These are phyloP conservation scores for Thymus quinquecostatus DNA, from an alignment of 257 asterid genomes.

Conservation along the genomic window DNA sequence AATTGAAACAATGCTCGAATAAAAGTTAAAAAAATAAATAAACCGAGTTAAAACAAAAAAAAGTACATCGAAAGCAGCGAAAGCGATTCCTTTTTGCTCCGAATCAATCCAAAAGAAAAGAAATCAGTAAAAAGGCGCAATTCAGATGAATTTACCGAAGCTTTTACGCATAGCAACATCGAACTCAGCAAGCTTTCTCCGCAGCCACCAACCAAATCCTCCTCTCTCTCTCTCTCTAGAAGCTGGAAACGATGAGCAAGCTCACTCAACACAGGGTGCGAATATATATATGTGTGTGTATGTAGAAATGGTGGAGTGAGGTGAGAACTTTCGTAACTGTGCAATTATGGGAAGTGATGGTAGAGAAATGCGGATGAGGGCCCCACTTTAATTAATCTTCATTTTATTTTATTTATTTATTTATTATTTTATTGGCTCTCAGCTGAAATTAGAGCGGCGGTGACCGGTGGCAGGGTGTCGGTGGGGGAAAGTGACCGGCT, in stretches of 20 bases:
- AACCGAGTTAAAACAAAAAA: conserved; percentile 7
- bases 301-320: conserved; percentile 22
- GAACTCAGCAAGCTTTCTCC: conserved; percentile 31
- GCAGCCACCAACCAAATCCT: conserved; percentile 22
- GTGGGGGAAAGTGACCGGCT: conserved; percentile 68
- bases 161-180: conserved; percentile 36
- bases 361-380: conserved; percentile 37
- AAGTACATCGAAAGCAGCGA: conserved; percentile 39
- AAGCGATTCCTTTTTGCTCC: conserved; percentile 24
- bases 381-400: conserved; percentile 17
- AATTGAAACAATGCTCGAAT: conserved; percentile 29
- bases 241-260: conserved; percentile 29
- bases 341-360: conserved; percentile 41
- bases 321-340: conserved; percentile 9
- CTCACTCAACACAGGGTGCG: conserved; percentile 11
- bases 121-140: conserved; percentile 36
- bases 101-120: neutral
- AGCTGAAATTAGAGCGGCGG: conserved; percentile 2
- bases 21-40: neutral
- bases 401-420: neutral
- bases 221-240: conserved; percentile 6
- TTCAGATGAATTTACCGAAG: conserved; percentile 36
- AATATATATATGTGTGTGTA: neutral
- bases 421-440: neutral
- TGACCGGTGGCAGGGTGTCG: conserved; percentile 63